phyloP scores from a whole-genome alignment of 371 early-diverging fungal genomes.

The Thermomucor indicae-seudaticae region DNA sequence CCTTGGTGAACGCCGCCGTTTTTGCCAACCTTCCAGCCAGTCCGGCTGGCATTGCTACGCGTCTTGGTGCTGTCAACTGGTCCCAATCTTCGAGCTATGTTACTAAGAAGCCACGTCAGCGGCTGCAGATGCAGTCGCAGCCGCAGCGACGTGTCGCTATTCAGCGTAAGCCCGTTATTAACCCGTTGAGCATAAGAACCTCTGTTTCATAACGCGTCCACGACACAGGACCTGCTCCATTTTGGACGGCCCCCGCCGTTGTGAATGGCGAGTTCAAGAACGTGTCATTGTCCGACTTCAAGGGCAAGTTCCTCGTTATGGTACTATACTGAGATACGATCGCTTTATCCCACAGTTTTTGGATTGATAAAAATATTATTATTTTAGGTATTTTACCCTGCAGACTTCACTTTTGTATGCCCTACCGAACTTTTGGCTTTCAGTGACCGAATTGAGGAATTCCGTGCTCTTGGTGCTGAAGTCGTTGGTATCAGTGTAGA shows the following conservation, averaged over 20 bases:
- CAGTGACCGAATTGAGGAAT: slow-evolving; percentile 59
- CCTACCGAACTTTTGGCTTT: slow-evolving; percentile 70
- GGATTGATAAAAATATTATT: neutral
- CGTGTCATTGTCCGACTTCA: slow-evolving; percentile 79
- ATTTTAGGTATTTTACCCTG: slow-evolving; percentile 25
- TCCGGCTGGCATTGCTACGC: neutral
- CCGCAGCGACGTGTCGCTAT: slow-evolving; percentile 11
- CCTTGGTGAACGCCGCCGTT: neutral
- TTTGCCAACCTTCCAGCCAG: neutral
- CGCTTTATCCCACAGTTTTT: neutral
- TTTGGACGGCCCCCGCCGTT: slow-evolving; percentile 67
- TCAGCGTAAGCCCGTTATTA: slow-evolving; percentile 9
- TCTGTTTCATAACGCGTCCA: neutral
- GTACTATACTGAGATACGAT: slow-evolving; percentile 17
- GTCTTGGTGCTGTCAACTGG: neutral
- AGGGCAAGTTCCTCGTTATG: slow-evolving; percentile 61
- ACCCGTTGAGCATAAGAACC: neutral
- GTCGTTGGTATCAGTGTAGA: slow-evolving; percentile 85
- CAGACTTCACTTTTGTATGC: slow-evolving; percentile 55
- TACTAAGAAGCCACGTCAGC: slow-evolving; percentile 5
- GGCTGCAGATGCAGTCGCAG: slow-evolving; percentile 1
- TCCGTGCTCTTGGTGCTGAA: slow-evolving; percentile 63
- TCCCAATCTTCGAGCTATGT: neutral
- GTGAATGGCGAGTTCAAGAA: slow-evolving; percentile 70
- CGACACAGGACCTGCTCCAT: slow-evolving; percentile 58